Evolutionary conservation across 495 filamentous ascomycete species (phyloP).

Genomic region (Margaritispora aquatica): DNA sequence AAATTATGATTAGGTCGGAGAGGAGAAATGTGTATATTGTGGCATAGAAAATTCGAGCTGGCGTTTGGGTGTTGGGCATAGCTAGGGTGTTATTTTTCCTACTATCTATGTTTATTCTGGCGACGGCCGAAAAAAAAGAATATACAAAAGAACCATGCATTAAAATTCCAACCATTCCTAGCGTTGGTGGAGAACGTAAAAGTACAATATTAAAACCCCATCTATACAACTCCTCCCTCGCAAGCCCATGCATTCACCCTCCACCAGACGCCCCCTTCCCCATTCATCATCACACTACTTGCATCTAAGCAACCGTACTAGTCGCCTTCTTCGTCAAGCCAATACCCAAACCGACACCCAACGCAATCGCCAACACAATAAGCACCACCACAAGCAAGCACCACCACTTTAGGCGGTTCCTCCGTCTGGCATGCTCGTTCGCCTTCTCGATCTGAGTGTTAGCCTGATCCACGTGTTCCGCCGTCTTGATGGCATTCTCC

Average conservation of each 20-base stretch:
- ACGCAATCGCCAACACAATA: conserved; percentile 43
- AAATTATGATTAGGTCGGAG: conserved; percentile 31
- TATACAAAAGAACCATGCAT: background rate
- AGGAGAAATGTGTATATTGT: conserved; percentile 4
- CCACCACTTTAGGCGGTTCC: conserved; percentile 67
- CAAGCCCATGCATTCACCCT: too few species aligned
- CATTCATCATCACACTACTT: background rate
- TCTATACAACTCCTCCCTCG: too few species aligned
- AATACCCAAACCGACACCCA: conserved; percentile 35
- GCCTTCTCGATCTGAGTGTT: conserved; percentile 56
- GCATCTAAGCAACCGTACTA: background rate
- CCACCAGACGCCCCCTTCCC: too few species aligned
- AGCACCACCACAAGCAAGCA: conserved; percentile 53
- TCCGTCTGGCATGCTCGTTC: conserved; percentile 48
- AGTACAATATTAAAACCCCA: background rate
- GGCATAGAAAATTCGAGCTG: background rate
- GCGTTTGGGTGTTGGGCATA: background rate
- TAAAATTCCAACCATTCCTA: background rate
- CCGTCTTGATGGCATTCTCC: conserved; percentile 47
- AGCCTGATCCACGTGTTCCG: conserved; percentile 50
- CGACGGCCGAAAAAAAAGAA: too few species aligned
- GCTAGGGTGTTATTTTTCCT: too few species aligned
- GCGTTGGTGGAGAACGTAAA: background rate
- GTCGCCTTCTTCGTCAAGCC: conserved; percentile 6
- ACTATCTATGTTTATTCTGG: background rate